These are phyloP conservation scores for Phytophthora boehmeriae DNA, from an alignment of 352 stramenopile species.

Conservation along the genomic window DNA sequence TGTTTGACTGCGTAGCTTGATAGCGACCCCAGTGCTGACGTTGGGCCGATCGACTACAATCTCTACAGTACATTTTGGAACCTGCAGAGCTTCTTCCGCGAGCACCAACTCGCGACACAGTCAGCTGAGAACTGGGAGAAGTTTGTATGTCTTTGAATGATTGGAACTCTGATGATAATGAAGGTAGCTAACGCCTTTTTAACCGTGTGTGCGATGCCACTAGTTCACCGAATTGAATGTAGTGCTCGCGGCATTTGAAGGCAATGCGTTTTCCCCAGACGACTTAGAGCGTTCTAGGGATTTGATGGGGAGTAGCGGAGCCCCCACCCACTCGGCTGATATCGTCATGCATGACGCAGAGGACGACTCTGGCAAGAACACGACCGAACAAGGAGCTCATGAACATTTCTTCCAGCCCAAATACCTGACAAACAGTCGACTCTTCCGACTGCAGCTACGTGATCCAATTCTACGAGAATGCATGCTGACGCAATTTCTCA, in stretches of 20 bases:
- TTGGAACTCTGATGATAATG: background rate
- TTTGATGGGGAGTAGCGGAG: conserved; percentile 33
- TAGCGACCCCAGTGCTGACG: conserved; percentile 45
- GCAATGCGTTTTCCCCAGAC: conserved; percentile 84
- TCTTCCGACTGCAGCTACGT: conserved; percentile 90
- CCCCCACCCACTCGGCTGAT: conserved; percentile 21
- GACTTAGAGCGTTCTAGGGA: conserved; percentile 77
- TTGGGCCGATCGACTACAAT: conserved; percentile 87
- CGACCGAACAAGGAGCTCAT: conserved; percentile 29
- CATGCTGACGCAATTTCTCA: conserved; percentile 89
- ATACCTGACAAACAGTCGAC: conserved; percentile 92
- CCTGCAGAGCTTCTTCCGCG: conserved; percentile 87
- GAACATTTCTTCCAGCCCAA: conserved; percentile 93
- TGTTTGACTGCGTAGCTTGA: conserved; percentile 45
- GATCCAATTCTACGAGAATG: conserved; percentile 90
- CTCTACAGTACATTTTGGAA: conserved; percentile 93
- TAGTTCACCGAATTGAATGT: conserved; percentile 81
- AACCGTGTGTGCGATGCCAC: conserved; percentile 3
- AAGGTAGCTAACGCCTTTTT: conserved; percentile 5
- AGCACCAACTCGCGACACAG: conserved; percentile 69
- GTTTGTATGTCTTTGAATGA: conserved; percentile 63
- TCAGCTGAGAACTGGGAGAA: conserved; percentile 78
- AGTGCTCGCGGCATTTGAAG: conserved; percentile 84
- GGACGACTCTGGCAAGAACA: conserved; percentile 9
- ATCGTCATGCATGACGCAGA: conserved; percentile 25